phyloP scores from a whole-genome alignment of 2,329 filamentous ascomycete genomes.

The Parafenestella ontariensis region DNA sequence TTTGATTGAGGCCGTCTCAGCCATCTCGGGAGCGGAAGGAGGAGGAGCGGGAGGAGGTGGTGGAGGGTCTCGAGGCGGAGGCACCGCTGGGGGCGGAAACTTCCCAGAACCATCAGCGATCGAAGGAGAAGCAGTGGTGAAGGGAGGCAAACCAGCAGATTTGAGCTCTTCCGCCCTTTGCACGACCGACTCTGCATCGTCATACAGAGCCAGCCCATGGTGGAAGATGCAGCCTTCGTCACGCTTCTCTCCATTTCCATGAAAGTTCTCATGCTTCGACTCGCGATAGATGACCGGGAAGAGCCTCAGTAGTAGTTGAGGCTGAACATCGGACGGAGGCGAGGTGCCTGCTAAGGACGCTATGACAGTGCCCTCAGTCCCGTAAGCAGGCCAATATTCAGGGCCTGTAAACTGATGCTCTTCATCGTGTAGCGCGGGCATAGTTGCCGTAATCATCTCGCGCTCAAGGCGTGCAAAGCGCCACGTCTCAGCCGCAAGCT shows the following conservation, averaged over 20 bases:
- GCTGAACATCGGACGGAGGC: slow-evolving; percentile 36
- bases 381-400: slow-evolving; percentile 46
- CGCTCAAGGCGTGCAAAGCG: slow-evolving; percentile 64
- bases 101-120: slow-evolving; percentile 45
- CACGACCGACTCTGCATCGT: slow-evolving; percentile 50
- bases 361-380: slow-evolving; percentile 41
- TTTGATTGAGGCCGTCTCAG: slow-evolving; percentile 20
- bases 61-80: slow-evolving; percentile 38
- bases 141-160: slow-evolving; percentile 49
- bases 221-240: slow-evolving; percentile 60
- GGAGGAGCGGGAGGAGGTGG: slow-evolving; percentile 35
- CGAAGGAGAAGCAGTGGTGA: slow-evolving; percentile 45
- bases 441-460: slow-evolving; percentile 61
- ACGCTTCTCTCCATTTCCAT: slow-evolving; percentile 49
- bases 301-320: slow-evolving; percentile 57
- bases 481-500: slow-evolving; percentile 66
- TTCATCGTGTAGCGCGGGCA: slow-evolving; percentile 51
- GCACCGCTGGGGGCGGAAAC: slow-evolving; percentile 48
- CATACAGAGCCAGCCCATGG: slow-evolving; percentile 58
- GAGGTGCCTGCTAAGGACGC: slow-evolving; percentile 35
- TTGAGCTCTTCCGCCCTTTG: slow-evolving; percentile 44
- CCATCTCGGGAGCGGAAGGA: slow-evolving; percentile 14
- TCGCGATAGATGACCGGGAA: slow-evolving; percentile 63
- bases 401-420: slow-evolving; percentile 41
- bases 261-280: slow-evolving; percentile 55